Evolutionary conservation across 805 yeast species (phyloP), one percentile per base, ranked within the genome.

Genomic region (Vanderwaltozyma verrucispora): DNA sequence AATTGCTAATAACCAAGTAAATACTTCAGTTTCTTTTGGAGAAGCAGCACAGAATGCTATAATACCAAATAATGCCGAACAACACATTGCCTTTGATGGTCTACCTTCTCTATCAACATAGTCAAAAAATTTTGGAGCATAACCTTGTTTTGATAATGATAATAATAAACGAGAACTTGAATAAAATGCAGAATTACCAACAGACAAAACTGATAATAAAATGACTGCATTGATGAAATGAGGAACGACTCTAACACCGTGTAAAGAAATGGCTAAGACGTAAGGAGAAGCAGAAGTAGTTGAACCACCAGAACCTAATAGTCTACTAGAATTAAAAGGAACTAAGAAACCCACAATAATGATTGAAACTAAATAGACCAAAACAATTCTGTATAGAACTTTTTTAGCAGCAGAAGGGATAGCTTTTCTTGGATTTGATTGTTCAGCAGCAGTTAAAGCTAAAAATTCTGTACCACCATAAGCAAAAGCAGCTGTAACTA

Each of bases 201-300:
- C 87, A 7, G 87, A 80, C 37, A 79, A 55, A 21, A 80, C 86
- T 1, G 87, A 78, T 37, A 80, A 54, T 59, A 80, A 62, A 48
- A 80, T 79, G 34, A 80, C 85, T 15, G 75, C 83, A 54, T 80
- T 80, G 65, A 80, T 77, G 46, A 80, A 75, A 33, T 78, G 74
- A 35, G 87, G 87, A 33, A 79, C 69, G 30, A 75, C 83, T 34
- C 65, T 62, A 46, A 80, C 74, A 48, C 81, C 80, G 28, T 72
- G 81, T 39, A 67, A 63, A 23, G 67, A 56, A 37, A 76, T 64
- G 25, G 84, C 81, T 53, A 79, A 68, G 39, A 78, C 82, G 47
- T 72, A 78, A 23, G 86, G 85, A n/a, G 86, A 79, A 1, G 80
- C 76, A 20, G 71, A 59, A 32, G 72, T 65, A 42, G 67, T 73